phyloP scores from a whole-genome alignment of 495 filamentous ascomycete species.

The Acidomyces sp. region DNA sequence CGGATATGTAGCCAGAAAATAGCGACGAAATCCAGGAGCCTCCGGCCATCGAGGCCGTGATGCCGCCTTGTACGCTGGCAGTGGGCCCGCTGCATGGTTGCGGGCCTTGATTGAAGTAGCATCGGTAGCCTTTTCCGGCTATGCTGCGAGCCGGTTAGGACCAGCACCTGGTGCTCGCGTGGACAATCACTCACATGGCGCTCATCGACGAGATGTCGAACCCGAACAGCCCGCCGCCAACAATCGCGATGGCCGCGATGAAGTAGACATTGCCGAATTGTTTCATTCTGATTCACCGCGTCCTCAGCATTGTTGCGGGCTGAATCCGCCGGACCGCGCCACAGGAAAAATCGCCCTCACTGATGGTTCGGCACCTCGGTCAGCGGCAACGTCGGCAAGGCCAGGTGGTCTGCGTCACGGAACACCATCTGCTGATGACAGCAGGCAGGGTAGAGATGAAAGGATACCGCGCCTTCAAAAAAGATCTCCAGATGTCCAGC shows the following conservation, averaged over 20 bases:
- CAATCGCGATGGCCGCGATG: slow-evolving; percentile 62
- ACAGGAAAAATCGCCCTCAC: too few relatives aligned
- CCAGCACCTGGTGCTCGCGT: too few relatives aligned
- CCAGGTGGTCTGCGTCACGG: too few relatives aligned
- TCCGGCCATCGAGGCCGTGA: slow-evolving; percentile 51
- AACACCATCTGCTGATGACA: too few relatives aligned
- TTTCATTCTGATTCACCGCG: slow-evolving; percentile 7
- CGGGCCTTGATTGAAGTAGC: slow-evolving; percentile 29
- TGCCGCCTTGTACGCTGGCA: slow-evolving; percentile 28
- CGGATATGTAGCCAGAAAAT: slow-evolving; percentile 52
- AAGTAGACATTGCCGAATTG: slow-evolving; percentile 54
- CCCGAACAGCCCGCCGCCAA: slow-evolving; percentile 64
- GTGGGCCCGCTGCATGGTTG: slow-evolving; percentile 24
- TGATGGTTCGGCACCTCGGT: too few relatives aligned
- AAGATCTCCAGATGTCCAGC: too few relatives aligned
- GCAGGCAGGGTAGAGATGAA: too few relatives aligned
- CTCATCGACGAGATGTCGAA: slow-evolving; percentile 78
- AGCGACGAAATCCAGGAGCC: slow-evolving; percentile 65
- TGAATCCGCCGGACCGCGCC: too few relatives aligned
- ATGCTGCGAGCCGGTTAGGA: slow-evolving; percentile 26
- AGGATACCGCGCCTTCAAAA: too few relatives aligned
- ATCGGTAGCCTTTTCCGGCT: slow-evolving; percentile 26
- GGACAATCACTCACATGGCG: slow-evolving; percentile 37
- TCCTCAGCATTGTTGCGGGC: too few relatives aligned
- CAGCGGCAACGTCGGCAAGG: too few relatives aligned